Evolutionary conservation across 495 filamentous ascomycete species (phyloP), one percentile per base, ranked within the genome.

Genomic region (Jackrogersella multiformis): DNA sequence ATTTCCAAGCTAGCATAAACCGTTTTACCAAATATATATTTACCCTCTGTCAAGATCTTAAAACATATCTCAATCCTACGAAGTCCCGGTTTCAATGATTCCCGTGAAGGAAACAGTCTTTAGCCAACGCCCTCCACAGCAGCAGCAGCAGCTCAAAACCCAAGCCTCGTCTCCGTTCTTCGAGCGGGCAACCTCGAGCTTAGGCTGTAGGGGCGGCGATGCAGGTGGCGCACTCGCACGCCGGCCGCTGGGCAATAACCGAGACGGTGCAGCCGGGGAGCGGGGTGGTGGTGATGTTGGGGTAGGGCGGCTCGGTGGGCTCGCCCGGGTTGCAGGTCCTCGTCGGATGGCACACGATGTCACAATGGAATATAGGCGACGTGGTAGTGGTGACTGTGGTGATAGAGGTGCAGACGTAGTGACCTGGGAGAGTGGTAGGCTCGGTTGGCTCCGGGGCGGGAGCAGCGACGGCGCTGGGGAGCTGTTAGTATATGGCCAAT

Each of bases 281-380:
- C 7, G 28, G 28, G 20, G 53, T 65, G 20, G 62, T 65, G 36
- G 62, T 65, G 36, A 38, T 34, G 55, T 26, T 45, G 21, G 46
- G 55, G 20, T 39, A 39, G 12, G 62, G 30, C 15, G 16, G 10
- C 15, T 15, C 51, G 15, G 62, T 20, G 16, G 62, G 62, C 55
- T 65, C 54, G 54, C 62, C 62, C 1, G 34, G 28, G 23, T 18
- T 41, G 45, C 54, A 65, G 45, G 45, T 51, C 18, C 53, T 57
- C 1, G 53, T 64, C 8, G 54, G 42, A 15, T 26, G 9, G 45
- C 61, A 64, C 24, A 49, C 18, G 10, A 21, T 18, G 44, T 57
- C 41, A 21, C 44, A 51, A 9, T 51, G 30, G 23, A 12, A 56
- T 1, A 15, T 1, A 1, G 38, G 54, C 0, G 41, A 21, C 4